A percentile compares a stretch with the other conserved stretches of the same genome.
phyloP scores from a whole-genome alignment of 371 early-diverging fungal genomes.

The Dichotomocladium elegans region DNA sequence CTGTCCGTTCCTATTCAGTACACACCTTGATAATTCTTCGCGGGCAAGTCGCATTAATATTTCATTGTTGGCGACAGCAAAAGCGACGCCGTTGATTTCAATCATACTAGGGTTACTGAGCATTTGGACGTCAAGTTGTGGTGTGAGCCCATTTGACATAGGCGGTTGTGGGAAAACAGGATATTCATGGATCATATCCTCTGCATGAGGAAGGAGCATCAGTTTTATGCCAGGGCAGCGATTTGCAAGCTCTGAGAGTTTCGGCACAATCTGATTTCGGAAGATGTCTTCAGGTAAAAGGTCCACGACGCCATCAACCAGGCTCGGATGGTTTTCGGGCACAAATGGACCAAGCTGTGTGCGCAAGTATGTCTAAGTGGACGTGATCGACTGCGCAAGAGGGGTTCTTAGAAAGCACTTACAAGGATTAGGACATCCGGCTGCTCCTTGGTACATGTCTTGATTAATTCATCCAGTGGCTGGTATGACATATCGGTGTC shows the following conservation, averaged over 20 bases:
- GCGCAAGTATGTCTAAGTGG: neutral
- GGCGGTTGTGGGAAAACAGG: conserved; percentile 84
- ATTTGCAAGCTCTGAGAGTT: conserved; percentile 35
- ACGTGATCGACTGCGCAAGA: neutral
- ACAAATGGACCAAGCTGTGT: conserved; percentile 14
- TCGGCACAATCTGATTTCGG: conserved; percentile 45
- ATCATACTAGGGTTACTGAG: conserved; percentile 84
- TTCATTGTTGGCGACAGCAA: conserved; percentile 75
- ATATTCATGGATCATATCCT: conserved; percentile 71
- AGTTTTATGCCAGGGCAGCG: conserved; percentile 43
- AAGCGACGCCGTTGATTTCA: conserved; percentile 71
- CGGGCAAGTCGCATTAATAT: conserved; percentile 59
- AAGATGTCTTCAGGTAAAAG: conserved; percentile 67
- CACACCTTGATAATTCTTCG: conserved; percentile 60
- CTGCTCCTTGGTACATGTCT: conserved; percentile 46
- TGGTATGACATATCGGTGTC: conserved; percentile 72
- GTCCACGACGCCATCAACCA: conserved; percentile 53
- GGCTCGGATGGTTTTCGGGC: conserved; percentile 13
- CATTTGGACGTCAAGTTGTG: conserved; percentile 38
- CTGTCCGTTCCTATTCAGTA: neutral
- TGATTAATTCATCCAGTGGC: conserved; percentile 71
- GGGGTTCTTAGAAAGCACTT: conserved; percentile 2
- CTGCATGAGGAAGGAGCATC: conserved; percentile 70
- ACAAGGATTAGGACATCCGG: conserved; percentile 81
- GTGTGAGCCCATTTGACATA: conserved; percentile 27